These are phyloP conservation scores for Penicillium hesseltinei DNA, from an alignment of 2,329 filamentous ascomycete genomes.

Conservation along the genomic window DNA sequence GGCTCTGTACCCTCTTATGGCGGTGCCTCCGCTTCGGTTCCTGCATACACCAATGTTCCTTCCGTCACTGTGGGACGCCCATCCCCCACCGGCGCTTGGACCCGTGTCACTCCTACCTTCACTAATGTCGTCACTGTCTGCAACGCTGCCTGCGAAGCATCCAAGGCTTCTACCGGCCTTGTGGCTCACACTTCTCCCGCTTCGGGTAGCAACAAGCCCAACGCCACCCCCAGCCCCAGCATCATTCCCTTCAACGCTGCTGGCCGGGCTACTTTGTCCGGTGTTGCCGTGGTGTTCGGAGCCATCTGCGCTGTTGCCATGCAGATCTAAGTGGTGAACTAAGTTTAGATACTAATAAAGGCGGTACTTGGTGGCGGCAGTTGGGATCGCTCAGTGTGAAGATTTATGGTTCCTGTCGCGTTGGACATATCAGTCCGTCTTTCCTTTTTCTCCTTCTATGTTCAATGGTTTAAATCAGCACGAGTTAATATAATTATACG, in stretches of 20 bases:
- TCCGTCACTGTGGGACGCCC: conserved; percentile 1
- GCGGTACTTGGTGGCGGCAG: neutral
- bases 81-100: neutral
- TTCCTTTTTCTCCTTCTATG: neutral
- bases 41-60: neutral
- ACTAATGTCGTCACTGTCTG: conserved; percentile 6
- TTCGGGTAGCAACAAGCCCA: neutral
- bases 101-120: conserved; percentile 1
- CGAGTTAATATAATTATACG: conserved; percentile 8
- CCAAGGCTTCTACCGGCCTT: neutral
- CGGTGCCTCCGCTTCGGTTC: neutral
- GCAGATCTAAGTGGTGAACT: conserved; percentile 21
- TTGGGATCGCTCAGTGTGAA: neutral
- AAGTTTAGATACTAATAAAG: neutral
- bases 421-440: conserved; percentile 5
- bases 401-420: conserved; percentile 2
- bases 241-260: conserved; percentile 25
- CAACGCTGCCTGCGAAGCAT: conserved; percentile 1
- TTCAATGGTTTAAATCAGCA: neutral
- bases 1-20: neutral
- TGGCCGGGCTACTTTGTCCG: conserved; percentile 25
- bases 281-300: conserved; percentile 23
- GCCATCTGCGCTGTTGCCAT: conserved; percentile 22
- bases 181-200: conserved; percentile 11
- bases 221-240: conserved; percentile 7